Conservation (phyloP, 106 monocot genomes). For the Agapanthus africanus region DNA sequence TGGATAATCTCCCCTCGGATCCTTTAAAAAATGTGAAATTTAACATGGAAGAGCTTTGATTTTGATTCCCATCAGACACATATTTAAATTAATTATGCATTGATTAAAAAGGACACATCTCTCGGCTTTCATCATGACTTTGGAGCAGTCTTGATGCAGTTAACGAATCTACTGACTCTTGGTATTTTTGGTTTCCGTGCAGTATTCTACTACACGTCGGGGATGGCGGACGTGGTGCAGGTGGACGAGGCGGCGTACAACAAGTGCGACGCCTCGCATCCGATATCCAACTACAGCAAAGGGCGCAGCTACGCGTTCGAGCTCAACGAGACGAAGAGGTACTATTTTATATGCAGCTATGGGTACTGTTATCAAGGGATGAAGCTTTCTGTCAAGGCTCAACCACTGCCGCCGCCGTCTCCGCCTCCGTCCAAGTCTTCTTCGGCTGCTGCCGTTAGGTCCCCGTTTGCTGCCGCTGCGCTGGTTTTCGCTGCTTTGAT, state of each 20-base stretch:
- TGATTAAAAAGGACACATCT: too few species aligned
- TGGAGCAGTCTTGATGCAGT: too few species aligned
- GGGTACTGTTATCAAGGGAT: constrained; percentile 70
- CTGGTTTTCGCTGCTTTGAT: background rate
- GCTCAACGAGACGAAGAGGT: constrained; percentile 48
- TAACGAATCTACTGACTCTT: too few species aligned
- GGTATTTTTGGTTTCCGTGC: too few species aligned
- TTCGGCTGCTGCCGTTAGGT: background rate
- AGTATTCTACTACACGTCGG: constrained; percentile 65
- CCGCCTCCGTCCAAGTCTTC: background rate
- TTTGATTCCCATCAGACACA: too few species aligned
- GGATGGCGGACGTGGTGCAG: constrained; percentile 53
- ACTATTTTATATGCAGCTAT: constrained; percentile 72
- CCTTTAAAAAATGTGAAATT: too few species aligned
- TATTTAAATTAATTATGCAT: too few species aligned
- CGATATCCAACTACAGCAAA: constrained; percentile 71
- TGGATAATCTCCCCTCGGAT: too few species aligned
- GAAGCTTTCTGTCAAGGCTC: constrained; percentile 16
- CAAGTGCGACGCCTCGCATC: constrained; percentile 56
- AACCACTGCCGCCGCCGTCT: background rate
- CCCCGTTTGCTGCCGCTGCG: background rate
- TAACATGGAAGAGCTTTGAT: too few species aligned
- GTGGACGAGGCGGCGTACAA: constrained; percentile 56
- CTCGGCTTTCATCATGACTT: too few species aligned
- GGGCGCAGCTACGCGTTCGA: constrained; percentile 63